Evolutionary conservation across 2,329 filamentous ascomycete species (phyloP).

Genomic region (Monosporascus sp.): DNA sequence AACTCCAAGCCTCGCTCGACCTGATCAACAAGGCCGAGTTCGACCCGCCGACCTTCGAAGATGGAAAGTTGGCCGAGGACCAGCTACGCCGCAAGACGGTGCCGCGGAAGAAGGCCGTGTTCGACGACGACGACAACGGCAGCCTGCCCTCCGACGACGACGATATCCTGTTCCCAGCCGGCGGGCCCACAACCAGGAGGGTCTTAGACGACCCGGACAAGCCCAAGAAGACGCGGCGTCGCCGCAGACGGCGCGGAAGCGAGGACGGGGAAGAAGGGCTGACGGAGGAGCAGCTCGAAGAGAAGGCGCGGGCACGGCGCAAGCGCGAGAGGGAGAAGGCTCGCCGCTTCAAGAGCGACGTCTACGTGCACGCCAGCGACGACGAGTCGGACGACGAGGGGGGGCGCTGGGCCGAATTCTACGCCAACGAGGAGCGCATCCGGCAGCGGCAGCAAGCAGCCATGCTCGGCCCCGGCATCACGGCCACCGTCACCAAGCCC

Average conservation of each 20-base stretch:
- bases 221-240: conserved; percentile 56
- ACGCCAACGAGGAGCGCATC: conserved; percentile 64
- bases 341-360: conserved; percentile 74
- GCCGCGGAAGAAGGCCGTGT: conserved; percentile 51
- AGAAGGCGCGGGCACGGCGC: conserved; percentile 55
- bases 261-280: conserved; percentile 39
- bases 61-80: conserved; percentile 68
- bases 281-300: conserved; percentile 60
- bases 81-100: conserved; percentile 69
- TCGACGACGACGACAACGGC: conserved; percentile 61
- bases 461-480: conserved; percentile 15
- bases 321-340: conserved; percentile 72
- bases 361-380: conserved; percentile 78
- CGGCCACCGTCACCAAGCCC: conserved; percentile 9
- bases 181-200: conserved; percentile 56
- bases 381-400: conserved; percentile 83
- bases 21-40: conserved; percentile 75
- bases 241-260: conserved; percentile 34
- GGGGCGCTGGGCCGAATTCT: conserved; percentile 59
- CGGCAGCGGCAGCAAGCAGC: conserved; percentile 46
- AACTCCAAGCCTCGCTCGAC: conserved; percentile 64
- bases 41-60: conserved; percentile 70
- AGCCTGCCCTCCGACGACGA: conserved; percentile 38
- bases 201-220: conserved; percentile 48
- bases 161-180: conserved; percentile 63